phyloP scores from a whole-genome alignment of 106 monocot genomes.

The Dendrobium catenatum region DNA sequence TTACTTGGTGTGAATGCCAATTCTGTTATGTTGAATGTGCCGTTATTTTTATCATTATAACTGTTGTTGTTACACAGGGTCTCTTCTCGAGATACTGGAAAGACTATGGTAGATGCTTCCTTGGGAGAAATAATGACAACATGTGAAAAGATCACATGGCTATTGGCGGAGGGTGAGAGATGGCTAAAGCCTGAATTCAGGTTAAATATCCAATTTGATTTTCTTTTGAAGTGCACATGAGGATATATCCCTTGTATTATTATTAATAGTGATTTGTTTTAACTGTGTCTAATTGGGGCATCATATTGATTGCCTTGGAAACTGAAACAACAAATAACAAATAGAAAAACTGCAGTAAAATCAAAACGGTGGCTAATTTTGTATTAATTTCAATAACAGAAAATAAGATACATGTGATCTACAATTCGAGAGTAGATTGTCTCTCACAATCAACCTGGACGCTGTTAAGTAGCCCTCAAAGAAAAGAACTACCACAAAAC shows the following conservation, averaged over 20 bases:
- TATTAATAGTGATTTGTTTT: not conserved
- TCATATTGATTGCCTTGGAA: not conserved
- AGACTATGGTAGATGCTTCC: slow-evolving; percentile 99
- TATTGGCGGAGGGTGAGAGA: slow-evolving; percentile 85
- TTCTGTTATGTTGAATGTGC: not conserved
- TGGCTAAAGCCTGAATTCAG: slow-evolving; percentile 99
- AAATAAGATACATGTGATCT: no score
- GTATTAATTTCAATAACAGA: no score
- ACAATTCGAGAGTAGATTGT: no score
- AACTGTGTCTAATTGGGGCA: not conserved
- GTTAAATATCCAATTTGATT: slow-evolving; percentile 22
- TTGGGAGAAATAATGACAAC: slow-evolving; percentile 99
- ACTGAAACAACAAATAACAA: no score
- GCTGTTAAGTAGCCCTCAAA: no score
- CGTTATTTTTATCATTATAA: not conserved
- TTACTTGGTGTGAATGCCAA: not conserved
- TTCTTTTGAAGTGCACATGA: not conserved
- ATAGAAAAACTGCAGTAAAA: no score
- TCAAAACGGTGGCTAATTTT: no score
- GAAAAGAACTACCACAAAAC: no score
- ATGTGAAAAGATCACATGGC: slow-evolving; percentile 99
- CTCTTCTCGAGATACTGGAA: slow-evolving; percentile 97
- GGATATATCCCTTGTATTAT: not conserved
- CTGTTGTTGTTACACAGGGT: slow-evolving; percentile 26
- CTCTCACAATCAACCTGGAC: no score